A percentile compares a stretch with the other conserved stretches of the same genome.
These are phyloP conservation scores for Fagus sylvatica DNA, from an alignment of 306 rosid species.

Conservation along the genomic window DNA sequence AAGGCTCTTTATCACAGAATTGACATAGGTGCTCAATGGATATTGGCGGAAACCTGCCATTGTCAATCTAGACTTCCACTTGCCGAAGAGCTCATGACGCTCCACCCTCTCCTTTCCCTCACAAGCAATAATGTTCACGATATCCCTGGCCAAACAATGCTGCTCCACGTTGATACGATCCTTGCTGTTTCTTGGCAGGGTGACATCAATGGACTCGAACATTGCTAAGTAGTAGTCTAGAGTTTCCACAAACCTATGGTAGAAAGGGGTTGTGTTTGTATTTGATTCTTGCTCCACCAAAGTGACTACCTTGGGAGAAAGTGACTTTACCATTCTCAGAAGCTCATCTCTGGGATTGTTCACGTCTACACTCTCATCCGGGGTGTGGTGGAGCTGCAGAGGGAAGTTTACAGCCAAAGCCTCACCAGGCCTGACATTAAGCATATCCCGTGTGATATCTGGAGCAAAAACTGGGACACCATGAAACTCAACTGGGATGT, in stretches of 20 bases:
- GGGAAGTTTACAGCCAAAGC: constrained; percentile 95
- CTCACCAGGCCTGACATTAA: constrained; percentile 74
- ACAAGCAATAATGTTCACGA: constrained; percentile 84
- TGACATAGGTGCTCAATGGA: constrained; percentile 85
- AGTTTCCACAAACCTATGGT: constrained; percentile 74
- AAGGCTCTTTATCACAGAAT: constrained; percentile 63
- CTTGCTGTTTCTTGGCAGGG: constrained; percentile 66
- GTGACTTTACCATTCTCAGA: constrained; percentile 75
- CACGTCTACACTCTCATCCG: constrained; percentile 91
- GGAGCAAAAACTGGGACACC: constrained; percentile 71
- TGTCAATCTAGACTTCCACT: constrained; percentile 88
- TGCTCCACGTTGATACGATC: constrained; percentile 84
- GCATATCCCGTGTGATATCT: constrained; percentile 67
- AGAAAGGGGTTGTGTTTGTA: constrained; percentile 92
- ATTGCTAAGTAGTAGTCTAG: constrained; percentile 82
- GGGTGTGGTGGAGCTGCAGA: constrained; percentile 91
- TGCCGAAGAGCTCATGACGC: constrained; percentile 90
- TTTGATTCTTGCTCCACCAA: constrained; percentile 96
- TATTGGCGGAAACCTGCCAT: constrained; percentile 88
- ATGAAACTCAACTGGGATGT: constrained; percentile 81
- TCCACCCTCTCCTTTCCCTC: constrained; percentile 88
- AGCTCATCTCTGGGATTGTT: constrained; percentile 85
- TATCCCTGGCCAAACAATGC: constrained; percentile 85
- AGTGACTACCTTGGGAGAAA: constrained; percentile 75
- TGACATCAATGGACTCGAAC: constrained; percentile 87